Evolutionary conservation across 306 rosid species (phyloP), one percentile per base, ranked within the genome.

Genomic region (Bauhinia variegata): DNA sequence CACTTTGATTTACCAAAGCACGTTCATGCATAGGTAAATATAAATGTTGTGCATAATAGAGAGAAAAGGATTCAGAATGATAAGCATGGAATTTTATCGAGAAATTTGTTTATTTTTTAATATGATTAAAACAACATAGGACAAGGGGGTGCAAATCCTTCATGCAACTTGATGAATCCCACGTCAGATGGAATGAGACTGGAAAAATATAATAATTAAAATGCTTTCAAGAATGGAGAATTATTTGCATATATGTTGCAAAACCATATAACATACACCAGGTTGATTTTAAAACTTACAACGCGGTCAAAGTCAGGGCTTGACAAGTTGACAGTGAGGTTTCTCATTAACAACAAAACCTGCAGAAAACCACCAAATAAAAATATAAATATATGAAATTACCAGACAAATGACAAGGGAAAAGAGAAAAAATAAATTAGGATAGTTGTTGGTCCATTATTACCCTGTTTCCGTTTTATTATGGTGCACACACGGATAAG

Each of bases 321-420:
- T 54, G 91, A 78, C 83, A 91, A 72, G 79, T 91, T 91, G 74
- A 85, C 16, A 50, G 83, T 83, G 85, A 91, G 97, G 72, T 91
- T 91, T 80, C 82, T 79, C 97, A 88, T 91, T 65, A 91, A 75
- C 83, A 91, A 73, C 85, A 91, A 74, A 75, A 91, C 93, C 97
- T 91, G 86, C 89, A 82, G 48, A 75, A 48, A 49, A 34, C 73
- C 49, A 67, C 65, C 77, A 75, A 75, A 59, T n/a, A 30, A 51
- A 39, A 18, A 60, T 13, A 54, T 30, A 48, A 32, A 18, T 18
- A 18, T 38, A 37, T 42, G 46, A 71, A n/a, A 67, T 55, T 50
- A 39, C 2, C 8, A 9, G 18, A 42, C 37, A 70, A 36, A 56
- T 34, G 8, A 38, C 54, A 18, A 62, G 68, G 15, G 23, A 8